Conservation (phyloP, 2,329 filamentous ascomycete genomes). For the Pseudocercospora fijiensis region DNA sequence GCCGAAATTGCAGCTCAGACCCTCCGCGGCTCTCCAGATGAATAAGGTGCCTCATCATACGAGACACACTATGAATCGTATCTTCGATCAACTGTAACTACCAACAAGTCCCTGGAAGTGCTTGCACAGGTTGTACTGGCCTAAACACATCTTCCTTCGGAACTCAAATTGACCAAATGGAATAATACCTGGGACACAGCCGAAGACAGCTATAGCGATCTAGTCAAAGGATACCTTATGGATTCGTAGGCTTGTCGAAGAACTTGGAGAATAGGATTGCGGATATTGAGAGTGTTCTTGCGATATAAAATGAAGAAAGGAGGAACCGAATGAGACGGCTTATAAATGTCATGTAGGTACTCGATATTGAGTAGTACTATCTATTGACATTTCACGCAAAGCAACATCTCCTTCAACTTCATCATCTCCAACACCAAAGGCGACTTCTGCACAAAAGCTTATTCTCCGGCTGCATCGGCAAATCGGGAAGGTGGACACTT, state of each 20-base stretch:
- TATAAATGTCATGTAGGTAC: too few species aligned
- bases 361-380: too few species aligned
- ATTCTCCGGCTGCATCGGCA: conserved; percentile 50
- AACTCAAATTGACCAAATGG: conserved; percentile 42
- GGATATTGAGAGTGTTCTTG: conserved; percentile 43
- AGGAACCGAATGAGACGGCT: conserved; percentile 43
- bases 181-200: conserved; percentile 44
- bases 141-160: conserved; percentile 35
- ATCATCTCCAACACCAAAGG: conserved; percentile 47
- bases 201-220: conserved; percentile 39
- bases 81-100: conserved; percentile 50
- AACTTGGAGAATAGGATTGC: conserved; percentile 44
- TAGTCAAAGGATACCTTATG: conserved; percentile 49
- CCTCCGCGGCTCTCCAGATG: conserved; percentile 21
- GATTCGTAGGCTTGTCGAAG: conserved; percentile 47
- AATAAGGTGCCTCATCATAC: conserved; percentile 39
- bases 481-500: conserved; percentile 48
- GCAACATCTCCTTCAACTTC: conserved; percentile 48
- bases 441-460: conserved; percentile 44
- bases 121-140: conserved; percentile 44
- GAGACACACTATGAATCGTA: conserved; percentile 47
- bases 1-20: background rate
- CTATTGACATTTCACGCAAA: too few species aligned
- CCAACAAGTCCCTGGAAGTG: conserved; percentile 41
- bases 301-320: conserved; percentile 44